phyloP scores from a whole-genome alignment of 2,329 filamentous ascomycete genomes.

The Fusarium sp. region DNA sequence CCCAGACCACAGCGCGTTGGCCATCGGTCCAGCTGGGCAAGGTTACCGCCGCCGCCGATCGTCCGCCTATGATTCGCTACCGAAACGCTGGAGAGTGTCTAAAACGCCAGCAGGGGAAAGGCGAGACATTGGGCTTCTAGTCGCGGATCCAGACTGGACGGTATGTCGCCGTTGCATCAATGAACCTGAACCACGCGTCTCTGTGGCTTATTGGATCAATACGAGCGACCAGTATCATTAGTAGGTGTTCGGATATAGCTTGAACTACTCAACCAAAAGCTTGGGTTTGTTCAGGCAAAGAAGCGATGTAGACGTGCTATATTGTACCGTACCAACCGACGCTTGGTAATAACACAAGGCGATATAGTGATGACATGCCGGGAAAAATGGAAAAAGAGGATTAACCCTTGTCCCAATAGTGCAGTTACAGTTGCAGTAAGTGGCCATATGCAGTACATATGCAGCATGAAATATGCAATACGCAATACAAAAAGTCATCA shows the following conservation, averaged over 20 bases:
- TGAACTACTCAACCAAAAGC: no score
- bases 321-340: neutral
- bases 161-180: slow-evolving; percentile 18
- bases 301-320: neutral
- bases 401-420: slow-evolving; percentile 9
- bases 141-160: slow-evolving; percentile 24
- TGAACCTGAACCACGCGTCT: slow-evolving; percentile 25
- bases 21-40: slow-evolving; percentile 49
- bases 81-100: slow-evolving; percentile 46
- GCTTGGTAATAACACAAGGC: slow-evolving; percentile 10
- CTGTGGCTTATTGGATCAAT: slow-evolving; percentile 24
- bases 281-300: slow-evolving; percentile 1
- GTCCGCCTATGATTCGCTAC: slow-evolving; percentile 52
- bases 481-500: neutral
- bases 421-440: neutral
- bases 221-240: slow-evolving; percentile 14
- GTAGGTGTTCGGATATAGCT: neutral
- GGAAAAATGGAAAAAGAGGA: neutral
- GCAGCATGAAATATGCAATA: slow-evolving; percentile 18
- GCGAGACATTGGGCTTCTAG: slow-evolving; percentile 37
- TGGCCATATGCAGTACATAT: no score
- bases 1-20: slow-evolving; percentile 23
- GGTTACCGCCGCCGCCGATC: slow-evolving; percentile 45
- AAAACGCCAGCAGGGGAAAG: slow-evolving; percentile 38
- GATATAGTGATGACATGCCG: slow-evolving; percentile 7